These are phyloP conservation scores for Lipomyces starkeyi DNA, from an alignment of 805 yeast genomes.

Conservation along the genomic window DNA sequence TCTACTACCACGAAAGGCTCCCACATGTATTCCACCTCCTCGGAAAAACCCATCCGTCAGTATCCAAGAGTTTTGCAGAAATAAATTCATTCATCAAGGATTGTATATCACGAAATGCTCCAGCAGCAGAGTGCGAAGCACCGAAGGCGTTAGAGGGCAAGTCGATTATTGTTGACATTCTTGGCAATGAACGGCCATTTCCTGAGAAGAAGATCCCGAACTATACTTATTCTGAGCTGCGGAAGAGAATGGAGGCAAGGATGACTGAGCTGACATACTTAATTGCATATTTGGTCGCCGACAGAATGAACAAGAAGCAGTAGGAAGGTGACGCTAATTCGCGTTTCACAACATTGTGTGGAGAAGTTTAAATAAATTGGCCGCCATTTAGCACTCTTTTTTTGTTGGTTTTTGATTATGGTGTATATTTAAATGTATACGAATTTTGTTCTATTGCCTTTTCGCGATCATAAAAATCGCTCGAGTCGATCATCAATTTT, in stretches of 20 bases:
- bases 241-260: conserved; percentile 24
- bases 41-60: conserved; percentile 27
- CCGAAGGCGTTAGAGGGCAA: conserved; percentile 12
- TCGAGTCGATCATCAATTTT: too few relatives aligned
- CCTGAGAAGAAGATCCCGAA: conserved; percentile 13
- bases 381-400: too few relatives aligned
- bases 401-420: too few relatives aligned
- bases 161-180: conserved; percentile 8
- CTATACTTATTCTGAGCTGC: conserved; percentile 16
- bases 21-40: conserved; percentile 36
- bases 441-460: too few relatives aligned
- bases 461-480: too few relatives aligned
- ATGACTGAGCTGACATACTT: conserved; percentile 21
- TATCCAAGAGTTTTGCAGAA: conserved; percentile 17
- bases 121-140: conserved; percentile 12
- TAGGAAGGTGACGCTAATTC: neutral
- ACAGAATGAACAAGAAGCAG: neutral
- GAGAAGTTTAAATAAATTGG: too few relatives aligned
- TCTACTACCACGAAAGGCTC: conserved; percentile 28
- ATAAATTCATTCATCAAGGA: conserved; percentile 19
- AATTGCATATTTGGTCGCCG: conserved; percentile 13
- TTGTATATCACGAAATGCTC: conserved; percentile 10
- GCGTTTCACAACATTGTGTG: neutral
- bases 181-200: conserved; percentile 22
- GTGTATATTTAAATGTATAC: too few relatives aligned